Evolutionary conservation across 2,329 filamentous ascomycete species (phyloP).

Genomic region (Neoarthrinium moseri): DNA sequence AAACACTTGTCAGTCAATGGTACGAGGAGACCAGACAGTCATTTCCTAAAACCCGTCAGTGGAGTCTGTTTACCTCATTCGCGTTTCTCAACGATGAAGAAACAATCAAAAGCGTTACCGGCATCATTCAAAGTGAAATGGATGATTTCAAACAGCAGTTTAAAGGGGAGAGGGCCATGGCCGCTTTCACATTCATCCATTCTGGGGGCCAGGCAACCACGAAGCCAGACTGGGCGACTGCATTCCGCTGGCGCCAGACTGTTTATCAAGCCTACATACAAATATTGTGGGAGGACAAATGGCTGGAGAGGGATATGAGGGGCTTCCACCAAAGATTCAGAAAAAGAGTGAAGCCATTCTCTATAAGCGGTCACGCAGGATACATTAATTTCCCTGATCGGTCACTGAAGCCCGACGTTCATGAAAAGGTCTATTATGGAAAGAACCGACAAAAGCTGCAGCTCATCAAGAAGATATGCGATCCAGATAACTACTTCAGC

Average conservation of each 20-base stretch:
- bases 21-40: slow-evolving; percentile 22
- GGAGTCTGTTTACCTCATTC: slow-evolving; percentile 26
- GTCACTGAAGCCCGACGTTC: not conserved
- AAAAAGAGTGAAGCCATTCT: slow-evolving; percentile 15
- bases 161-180: slow-evolving; percentile 11
- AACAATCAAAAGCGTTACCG: slow-evolving; percentile 4
- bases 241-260: slow-evolving; percentile 28
- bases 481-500: slow-evolving; percentile 23
- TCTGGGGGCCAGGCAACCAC: slow-evolving; percentile 16
- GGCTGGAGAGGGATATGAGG: slow-evolving; percentile 27
- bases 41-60: slow-evolving; percentile 20
- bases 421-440: slow-evolving; percentile 31
- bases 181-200: slow-evolving; percentile 29
- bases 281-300: slow-evolving; percentile 30
- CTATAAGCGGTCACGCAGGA: slow-evolving; percentile 19
- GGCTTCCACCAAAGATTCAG: slow-evolving; percentile 19
- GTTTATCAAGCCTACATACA: slow-evolving; percentile 28
- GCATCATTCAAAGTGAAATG: slow-evolving; percentile 14
- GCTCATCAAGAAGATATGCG: slow-evolving; percentile 26
- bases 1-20: slow-evolving; percentile 27
- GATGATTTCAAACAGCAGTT: slow-evolving; percentile 10
- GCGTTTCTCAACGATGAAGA: slow-evolving; percentile 14
- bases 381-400: slow-evolving; percentile 31
- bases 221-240: slow-evolving; percentile 12
- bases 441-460: slow-evolving; percentile 21